These are phyloP conservation scores for Fabrea salina DNA, from an alignment of 169 alveolate species.

Conservation along the genomic window DNA sequence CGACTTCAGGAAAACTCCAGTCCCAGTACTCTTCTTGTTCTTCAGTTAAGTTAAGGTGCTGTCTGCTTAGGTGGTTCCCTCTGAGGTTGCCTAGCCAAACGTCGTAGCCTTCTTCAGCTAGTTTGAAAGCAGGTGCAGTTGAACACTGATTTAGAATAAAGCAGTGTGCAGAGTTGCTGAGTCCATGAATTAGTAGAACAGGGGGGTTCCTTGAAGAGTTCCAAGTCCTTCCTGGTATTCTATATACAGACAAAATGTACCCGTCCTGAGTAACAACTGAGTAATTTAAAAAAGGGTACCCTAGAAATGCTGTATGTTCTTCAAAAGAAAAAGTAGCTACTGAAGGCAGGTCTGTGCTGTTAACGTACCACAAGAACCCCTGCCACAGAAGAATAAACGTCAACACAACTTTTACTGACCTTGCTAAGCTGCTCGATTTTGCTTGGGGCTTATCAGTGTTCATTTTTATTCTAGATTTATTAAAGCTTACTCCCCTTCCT, in stretches of 20 bases:
- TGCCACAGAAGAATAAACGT: no score
- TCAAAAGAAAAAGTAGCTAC: not conserved
- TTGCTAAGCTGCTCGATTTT: no score
- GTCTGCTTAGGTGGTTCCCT: conserved; percentile 78
- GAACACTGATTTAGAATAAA: conserved; percentile 75
- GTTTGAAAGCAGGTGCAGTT: conserved; percentile 67
- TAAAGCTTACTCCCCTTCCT: no score
- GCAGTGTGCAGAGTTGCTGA: conserved; percentile 82
- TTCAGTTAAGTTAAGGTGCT: conserved; percentile 48
- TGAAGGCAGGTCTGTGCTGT: conserved; percentile 8
- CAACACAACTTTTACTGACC: no score
- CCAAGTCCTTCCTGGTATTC: conserved; percentile 53
- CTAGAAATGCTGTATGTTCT: not conserved
- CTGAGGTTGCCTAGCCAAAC: conserved; percentile 89
- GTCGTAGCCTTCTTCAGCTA: conserved; percentile 77
- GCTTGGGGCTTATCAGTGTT: no score
- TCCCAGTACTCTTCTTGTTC: conserved; percentile 66
- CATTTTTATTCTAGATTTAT: no score
- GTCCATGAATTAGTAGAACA: conserved; percentile 82
- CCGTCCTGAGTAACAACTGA: conserved; percentile 61
- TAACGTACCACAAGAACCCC: no score
- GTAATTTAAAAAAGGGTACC: conserved; percentile 40
- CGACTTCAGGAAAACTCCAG: conserved; percentile 68
- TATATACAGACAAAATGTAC: conserved; percentile 39
- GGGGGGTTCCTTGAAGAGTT: conserved; percentile 44